These are phyloP conservation scores for Prunus campanulata DNA, from an alignment of 306 rosid species.

Conservation along the genomic window DNA sequence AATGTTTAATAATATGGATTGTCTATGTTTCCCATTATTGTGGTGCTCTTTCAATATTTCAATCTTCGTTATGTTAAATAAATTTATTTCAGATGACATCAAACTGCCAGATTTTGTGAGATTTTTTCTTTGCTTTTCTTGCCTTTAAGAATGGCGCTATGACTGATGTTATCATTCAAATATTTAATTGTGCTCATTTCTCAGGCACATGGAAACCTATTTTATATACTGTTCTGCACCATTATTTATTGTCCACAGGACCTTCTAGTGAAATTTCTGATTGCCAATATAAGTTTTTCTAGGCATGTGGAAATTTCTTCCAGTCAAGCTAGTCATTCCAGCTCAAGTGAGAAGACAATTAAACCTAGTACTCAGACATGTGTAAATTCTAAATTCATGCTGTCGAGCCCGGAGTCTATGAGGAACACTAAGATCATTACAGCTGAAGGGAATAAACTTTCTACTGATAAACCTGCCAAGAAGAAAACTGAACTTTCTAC, in stretches of 20 bases:
- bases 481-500: conserved; percentile 46
- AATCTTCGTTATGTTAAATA: not conserved
- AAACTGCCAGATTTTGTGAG: not conserved
- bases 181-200: not conserved
- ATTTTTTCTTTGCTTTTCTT: not conserved
- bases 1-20: too few species aligned
- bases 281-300: conserved; percentile 18
- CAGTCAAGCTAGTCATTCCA: conserved; percentile 46
- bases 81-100: not conserved
- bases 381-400: conserved; percentile 34
- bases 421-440: conserved; percentile 36
- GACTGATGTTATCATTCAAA: not conserved
- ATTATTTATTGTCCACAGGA: conserved; percentile 3
- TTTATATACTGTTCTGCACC: not conserved
- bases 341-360: conserved; percentile 39
- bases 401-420: conserved; percentile 36
- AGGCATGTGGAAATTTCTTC: conserved; percentile 23
- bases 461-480: conserved; percentile 39
- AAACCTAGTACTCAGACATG: conserved; percentile 30
- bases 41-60: not conserved
- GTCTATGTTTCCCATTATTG: not conserved
- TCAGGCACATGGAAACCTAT: not conserved
- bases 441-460: conserved; percentile 46
- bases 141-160: not conserved
- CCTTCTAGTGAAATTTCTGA: conserved; percentile 16